Percentiles rank a stretch among this genome's conserved stretches.
These are phyloP conservation scores for Phytopythium oedochilum DNA, from an alignment of 352 stramenopile species.

Conservation along the genomic window DNA sequence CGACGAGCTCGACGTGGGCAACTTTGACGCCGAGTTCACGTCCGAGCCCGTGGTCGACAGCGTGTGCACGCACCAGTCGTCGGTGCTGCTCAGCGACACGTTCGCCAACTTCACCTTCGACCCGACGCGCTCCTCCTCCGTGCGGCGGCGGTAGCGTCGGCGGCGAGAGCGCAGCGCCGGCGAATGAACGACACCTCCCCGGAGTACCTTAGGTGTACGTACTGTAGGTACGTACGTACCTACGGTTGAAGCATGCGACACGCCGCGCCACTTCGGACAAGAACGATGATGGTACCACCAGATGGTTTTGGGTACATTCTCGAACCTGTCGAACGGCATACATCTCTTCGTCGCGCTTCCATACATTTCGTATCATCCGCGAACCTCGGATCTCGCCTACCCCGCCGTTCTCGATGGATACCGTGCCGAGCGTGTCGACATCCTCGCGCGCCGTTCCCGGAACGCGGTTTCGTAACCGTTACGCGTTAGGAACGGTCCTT, in stretches of 20 bases:
- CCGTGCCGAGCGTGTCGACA: too few species aligned
- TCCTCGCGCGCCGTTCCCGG: too few species aligned
- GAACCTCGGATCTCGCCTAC: too few species aligned
- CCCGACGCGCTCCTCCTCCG: slow-evolving; percentile 46
- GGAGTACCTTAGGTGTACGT: too few species aligned
- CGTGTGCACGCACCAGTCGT: slow-evolving; percentile 61
- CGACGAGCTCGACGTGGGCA: slow-evolving; percentile 70
- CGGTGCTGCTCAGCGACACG: slow-evolving; percentile 41
- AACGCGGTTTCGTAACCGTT: too few species aligned
- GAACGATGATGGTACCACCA: background rate
- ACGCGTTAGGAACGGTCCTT: too few species aligned
- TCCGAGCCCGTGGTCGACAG: slow-evolving; percentile 71
- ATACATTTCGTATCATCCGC: too few species aligned
- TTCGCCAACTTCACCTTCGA: slow-evolving; percentile 81
- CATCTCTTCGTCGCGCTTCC: too few species aligned
- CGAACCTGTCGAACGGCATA: background rate
- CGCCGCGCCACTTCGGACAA: background rate
- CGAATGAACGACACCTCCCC: too few species aligned
- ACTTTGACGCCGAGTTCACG: slow-evolving; percentile 78
- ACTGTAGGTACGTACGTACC: too few species aligned
- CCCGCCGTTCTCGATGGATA: too few species aligned
- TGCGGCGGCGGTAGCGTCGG: slow-evolving; percentile 18
- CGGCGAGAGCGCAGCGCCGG: too few species aligned
- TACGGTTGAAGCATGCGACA: background rate
- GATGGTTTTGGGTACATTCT: background rate